These are phyloP conservation scores for Lasiosphaeriaceae sp. DNA, from an alignment of 495 filamentous ascomycete species.

Conservation along the genomic window DNA sequence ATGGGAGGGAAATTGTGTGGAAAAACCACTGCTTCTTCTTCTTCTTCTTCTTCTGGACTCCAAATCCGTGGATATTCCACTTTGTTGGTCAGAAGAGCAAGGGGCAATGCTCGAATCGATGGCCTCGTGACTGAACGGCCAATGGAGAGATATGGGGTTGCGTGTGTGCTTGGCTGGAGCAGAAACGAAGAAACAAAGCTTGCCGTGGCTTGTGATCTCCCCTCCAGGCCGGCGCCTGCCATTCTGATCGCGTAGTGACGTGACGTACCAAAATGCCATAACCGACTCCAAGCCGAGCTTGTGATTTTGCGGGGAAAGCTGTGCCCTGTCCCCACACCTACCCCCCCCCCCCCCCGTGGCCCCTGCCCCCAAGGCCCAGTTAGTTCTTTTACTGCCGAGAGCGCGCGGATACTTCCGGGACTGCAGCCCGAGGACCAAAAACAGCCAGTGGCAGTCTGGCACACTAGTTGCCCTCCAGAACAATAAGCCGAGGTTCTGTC, in stretches of 20 bases:
- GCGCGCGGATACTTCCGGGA: constrained; percentile 31
- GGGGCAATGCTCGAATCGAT: too few relatives aligned
- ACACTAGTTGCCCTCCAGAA: constrained; percentile 9
- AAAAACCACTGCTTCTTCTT: too few relatives aligned
- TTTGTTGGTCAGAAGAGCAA: too few relatives aligned
- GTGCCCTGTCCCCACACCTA: background rate
- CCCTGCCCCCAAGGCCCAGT: too few relatives aligned
- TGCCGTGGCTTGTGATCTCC: background rate
- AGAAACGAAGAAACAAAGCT: background rate
- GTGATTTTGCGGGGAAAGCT: constrained; percentile 49
- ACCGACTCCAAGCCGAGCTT: constrained; percentile 50
- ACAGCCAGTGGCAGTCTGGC: constrained; percentile 11
- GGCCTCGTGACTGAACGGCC: too few relatives aligned
- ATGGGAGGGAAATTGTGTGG: too few relatives aligned
- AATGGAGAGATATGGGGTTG: background rate
- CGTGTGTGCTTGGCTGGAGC: background rate
- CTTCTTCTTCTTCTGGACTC: too few relatives aligned
- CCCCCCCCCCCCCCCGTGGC: too few relatives aligned
- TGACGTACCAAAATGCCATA: constrained; percentile 10
- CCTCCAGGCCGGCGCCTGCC: too few relatives aligned
- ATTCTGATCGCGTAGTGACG: background rate
- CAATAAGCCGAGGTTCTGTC: background rate
- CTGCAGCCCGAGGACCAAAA: background rate
- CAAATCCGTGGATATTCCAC: too few relatives aligned
- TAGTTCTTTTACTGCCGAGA: constrained; percentile 3